Evolutionary conservation across 768 basidiomycete genomes (phyloP).

Genomic region (Lactarius hengduanensis): DNA sequence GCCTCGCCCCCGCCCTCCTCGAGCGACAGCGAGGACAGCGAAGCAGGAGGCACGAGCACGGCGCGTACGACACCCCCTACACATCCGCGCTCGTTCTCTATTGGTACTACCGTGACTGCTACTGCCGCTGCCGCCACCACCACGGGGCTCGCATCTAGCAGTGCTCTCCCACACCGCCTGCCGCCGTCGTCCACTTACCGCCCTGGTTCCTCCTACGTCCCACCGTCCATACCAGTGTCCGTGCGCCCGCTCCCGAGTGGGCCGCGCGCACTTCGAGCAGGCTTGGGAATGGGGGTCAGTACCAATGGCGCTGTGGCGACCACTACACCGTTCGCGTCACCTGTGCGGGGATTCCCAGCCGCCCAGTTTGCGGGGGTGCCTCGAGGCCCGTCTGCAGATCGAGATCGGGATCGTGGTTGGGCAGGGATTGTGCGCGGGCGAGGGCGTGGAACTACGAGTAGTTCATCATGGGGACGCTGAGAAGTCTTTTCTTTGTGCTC

Average conservation of each 20-base stretch:
- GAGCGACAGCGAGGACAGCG: slow-evolving; percentile 26
- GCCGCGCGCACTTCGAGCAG: slow-evolving; percentile 26
- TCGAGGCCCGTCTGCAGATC: slow-evolving; percentile 28
- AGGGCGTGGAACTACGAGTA: slow-evolving; percentile 23
- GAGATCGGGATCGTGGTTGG: slow-evolving; percentile 28
- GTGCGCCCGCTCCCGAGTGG: slow-evolving; percentile 29
- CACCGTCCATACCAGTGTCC: slow-evolving; percentile 20
- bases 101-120: background rate
- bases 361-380: slow-evolving; percentile 25
- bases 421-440: slow-evolving; percentile 16
- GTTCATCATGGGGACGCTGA: slow-evolving; percentile 26
- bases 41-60: slow-evolving; percentile 4
- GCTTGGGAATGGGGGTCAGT: slow-evolving; percentile 3
- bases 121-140: background rate
- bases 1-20: slow-evolving; percentile 20
- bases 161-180: slow-evolving; percentile 16
- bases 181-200: slow-evolving; percentile 27
- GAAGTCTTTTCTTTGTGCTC: background rate
- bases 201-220: slow-evolving; percentile 21
- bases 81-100: slow-evolving; percentile 26
- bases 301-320: background rate
- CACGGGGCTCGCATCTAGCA: slow-evolving; percentile 2
- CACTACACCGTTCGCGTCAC: background rate
- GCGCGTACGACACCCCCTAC: slow-evolving; percentile 20
- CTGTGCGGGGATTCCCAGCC: slow-evolving; percentile 10